phyloP scores from a whole-genome alignment of 2,329 filamentous ascomycete genomes.

The Didymella keratinophila region DNA sequence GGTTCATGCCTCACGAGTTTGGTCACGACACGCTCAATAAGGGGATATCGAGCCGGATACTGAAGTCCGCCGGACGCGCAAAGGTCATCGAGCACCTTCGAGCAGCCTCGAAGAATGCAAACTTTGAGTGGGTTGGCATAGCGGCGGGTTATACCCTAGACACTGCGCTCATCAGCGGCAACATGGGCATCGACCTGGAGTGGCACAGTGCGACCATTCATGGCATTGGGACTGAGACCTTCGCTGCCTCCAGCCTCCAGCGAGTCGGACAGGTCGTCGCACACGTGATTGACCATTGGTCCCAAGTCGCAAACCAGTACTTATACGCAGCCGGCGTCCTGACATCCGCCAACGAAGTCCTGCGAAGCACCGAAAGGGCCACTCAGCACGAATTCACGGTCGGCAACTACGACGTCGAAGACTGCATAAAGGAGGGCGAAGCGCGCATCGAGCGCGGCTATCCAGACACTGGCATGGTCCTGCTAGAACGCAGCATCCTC shows the following conservation, averaged over 20 bases:
- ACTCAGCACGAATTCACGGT: constrained; percentile 42
- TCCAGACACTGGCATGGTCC: constrained; percentile 50
- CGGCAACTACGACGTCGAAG: constrained; percentile 44
- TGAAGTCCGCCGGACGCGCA: constrained; percentile 39
- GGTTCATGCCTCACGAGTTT: constrained; percentile 55
- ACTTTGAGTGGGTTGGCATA: constrained; percentile 47
- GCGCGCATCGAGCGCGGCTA: constrained; percentile 48
- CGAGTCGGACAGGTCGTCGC: constrained; percentile 43
- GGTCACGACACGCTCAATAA: constrained; percentile 47
- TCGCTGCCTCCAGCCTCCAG: constrained; percentile 47
- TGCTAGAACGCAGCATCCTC: constrained; percentile 50
- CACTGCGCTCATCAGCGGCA: constrained; percentile 41
- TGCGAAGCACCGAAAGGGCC: constrained; percentile 38
- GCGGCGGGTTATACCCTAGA: constrained; percentile 48
- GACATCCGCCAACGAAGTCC: constrained; percentile 45
- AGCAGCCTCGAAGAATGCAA: constrained; percentile 11
- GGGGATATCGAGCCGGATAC: constrained; percentile 39
- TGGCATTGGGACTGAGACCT: constrained; percentile 46
- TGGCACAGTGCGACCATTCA: constrained; percentile 53
- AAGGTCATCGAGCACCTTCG: constrained; percentile 43
- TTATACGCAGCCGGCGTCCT: constrained; percentile 46
- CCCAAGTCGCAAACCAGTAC: constrained; percentile 46
- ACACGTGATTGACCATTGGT: constrained; percentile 42
- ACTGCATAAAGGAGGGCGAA: constrained; percentile 47
- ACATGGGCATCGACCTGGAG: constrained; percentile 50